Conservation (phyloP, 495 filamentous ascomycete species). For the Neurospora terricola region DNA sequence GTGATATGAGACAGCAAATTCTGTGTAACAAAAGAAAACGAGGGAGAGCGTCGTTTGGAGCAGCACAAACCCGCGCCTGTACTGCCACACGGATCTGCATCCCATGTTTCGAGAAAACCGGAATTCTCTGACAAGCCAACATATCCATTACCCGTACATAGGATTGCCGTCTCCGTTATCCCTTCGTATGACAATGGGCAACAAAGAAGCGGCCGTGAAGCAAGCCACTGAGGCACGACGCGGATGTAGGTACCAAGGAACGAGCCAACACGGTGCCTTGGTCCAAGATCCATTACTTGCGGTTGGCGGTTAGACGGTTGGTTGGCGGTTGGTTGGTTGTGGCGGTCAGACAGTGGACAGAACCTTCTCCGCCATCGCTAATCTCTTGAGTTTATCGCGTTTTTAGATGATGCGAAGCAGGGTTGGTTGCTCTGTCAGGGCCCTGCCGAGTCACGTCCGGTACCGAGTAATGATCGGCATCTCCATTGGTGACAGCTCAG, state of each 20-base stretch:
- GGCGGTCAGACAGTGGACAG: not conserved
- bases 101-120: not conserved
- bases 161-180: not conserved
- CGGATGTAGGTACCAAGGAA: not conserved
- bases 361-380: not conserved
- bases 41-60: not conserved
- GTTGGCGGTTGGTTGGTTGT: not conserved
- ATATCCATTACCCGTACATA: not conserved
- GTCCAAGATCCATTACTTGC: not conserved
- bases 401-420: conserved; percentile 1
- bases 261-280: not conserved
- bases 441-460: not conserved
- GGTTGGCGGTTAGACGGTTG: not conserved
- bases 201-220: not conserved
- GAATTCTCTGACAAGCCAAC: not conserved
- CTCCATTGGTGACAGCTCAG: conserved; percentile 3
- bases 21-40: not conserved
- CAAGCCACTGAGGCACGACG: not conserved
- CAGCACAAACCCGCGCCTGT: not conserved
- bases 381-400: not conserved
- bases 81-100: not conserved
- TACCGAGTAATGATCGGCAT: not conserved
- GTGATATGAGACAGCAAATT: not conserved
- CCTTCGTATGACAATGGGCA: not conserved
- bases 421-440: not conserved